phyloP scores from a whole-genome alignment of 441 rosid genomes.

The Adansonia grandidieri region DNA sequence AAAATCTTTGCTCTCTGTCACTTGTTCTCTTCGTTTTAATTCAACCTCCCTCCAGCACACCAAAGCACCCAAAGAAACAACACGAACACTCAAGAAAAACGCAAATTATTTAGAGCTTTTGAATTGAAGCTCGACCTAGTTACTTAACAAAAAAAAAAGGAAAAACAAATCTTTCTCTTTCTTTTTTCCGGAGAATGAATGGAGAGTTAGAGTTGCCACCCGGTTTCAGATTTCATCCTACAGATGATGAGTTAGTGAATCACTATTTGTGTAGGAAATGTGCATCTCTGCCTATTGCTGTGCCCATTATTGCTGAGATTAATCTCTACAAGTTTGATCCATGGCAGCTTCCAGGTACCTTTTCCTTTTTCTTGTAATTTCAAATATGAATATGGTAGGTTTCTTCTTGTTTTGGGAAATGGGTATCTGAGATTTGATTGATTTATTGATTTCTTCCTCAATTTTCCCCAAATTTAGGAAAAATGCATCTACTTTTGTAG shows the following conservation, averaged over 20 bases:
- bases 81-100: too few species aligned
- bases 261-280: slow-evolving; percentile 78
- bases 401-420: background rate
- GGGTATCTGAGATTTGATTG: background rate
- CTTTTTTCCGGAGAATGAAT: slow-evolving; percentile 38
- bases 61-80: too few species aligned
- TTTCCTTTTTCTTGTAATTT: background rate
- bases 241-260: slow-evolving; percentile 88
- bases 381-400: background rate
- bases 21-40: too few species aligned
- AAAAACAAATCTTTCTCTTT: too few species aligned
- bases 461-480: background rate
- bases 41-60: too few species aligned
- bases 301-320: slow-evolving; percentile 82
- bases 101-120: too few species aligned
- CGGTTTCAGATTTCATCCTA: slow-evolving; percentile 92
- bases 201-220: slow-evolving; percentile 67
- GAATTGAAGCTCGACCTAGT: too few species aligned
- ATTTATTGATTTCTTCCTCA: too few species aligned
- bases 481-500: background rate
- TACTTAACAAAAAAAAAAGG: too few species aligned
- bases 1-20: too few species aligned
- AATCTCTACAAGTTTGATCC: slow-evolving; percentile 91
- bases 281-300: slow-evolving; percentile 54
- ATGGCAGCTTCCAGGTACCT: slow-evolving; percentile 88